Evolutionary conservation across 768 basidiomycete species (phyloP).

Genomic region (Rhizopogon vinicolor): DNA sequence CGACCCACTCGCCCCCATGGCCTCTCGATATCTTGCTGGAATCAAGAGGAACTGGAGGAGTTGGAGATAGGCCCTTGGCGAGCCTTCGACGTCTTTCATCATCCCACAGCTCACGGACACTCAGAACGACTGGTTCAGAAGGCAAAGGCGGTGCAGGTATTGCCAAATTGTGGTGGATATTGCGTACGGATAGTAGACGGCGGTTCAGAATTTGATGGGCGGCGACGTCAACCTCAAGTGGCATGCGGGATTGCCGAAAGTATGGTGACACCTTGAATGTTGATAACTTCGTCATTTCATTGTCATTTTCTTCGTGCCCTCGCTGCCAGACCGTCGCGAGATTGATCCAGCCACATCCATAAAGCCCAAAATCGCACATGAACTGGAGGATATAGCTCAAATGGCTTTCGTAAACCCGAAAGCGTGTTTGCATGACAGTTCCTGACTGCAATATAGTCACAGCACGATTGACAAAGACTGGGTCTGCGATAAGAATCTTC

Average conservation of each 20-base stretch:
- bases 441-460: conserved; percentile 79
- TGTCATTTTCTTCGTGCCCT: conserved; percentile 26
- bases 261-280: conserved; percentile 50
- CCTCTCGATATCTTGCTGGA: conserved; percentile 59
- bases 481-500: conserved; percentile 77
- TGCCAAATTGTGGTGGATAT: conserved; percentile 56
- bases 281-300: conserved; percentile 5
- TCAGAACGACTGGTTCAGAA: conserved; percentile 73
- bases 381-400: conserved; percentile 87
- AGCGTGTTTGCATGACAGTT: conserved; percentile 74
- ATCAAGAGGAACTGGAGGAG: conserved; percentile 69
- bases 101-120: conserved; percentile 94
- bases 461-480: conserved; percentile 61
- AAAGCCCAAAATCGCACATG: conserved; percentile 91
- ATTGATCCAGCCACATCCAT: conserved; percentile 90
- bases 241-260: conserved; percentile 61
- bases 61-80: conserved; percentile 63
- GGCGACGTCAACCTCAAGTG: conserved; percentile 80
- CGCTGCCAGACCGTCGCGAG: conserved; percentile 64
- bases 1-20: conserved; percentile 59
- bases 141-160: conserved; percentile 53
- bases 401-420: conserved; percentile 85
- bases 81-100: conserved; percentile 81
- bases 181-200: conserved; percentile 54
- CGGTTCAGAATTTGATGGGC: conserved; percentile 87